phyloP scores from a whole-genome alignment of 73 alveolate species.

The Tetrahymena malaccensis region DNA sequence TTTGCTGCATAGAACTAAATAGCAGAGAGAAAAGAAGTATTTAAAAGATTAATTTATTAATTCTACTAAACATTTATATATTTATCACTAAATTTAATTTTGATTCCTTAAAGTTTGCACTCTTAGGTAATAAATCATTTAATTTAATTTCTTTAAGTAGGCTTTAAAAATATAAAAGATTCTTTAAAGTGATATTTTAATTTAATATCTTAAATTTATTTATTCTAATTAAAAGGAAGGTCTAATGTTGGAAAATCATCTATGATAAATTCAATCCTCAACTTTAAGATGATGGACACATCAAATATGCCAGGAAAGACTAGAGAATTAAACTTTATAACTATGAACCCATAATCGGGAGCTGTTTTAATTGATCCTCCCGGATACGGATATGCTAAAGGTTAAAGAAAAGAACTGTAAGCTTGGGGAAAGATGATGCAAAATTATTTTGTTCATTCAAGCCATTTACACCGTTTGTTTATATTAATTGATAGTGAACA shows the following conservation, averaged over 20 bases:
- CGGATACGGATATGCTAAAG: constrained; percentile 74
- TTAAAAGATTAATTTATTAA: not conserved
- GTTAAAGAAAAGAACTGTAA: constrained; percentile 14
- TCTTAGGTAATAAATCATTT: not conserved
- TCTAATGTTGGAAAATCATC: constrained; percentile 66
- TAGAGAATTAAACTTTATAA: constrained; percentile 28
- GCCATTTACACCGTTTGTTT: not conserved
- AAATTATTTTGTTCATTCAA: not conserved
- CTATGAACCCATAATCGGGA: not conserved
- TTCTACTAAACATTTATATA: not conserved
- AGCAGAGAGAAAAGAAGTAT: not conserved
- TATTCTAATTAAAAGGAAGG: constrained; percentile 33
- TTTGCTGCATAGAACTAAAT: not conserved
- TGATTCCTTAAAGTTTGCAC: not conserved
- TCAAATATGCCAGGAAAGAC: constrained; percentile 72
- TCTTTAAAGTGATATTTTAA: not conserved
- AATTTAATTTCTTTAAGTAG: not conserved
- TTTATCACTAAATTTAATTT: not conserved
- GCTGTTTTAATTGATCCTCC: constrained; percentile 58
- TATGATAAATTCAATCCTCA: constrained; percentile 47
- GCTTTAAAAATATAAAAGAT: constrained; percentile 14
- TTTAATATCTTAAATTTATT: no score
- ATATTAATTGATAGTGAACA: not conserved
- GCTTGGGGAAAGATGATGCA: not conserved
- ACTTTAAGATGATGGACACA: constrained; percentile 31